Evolutionary conservation across 2,329 filamentous ascomycete genomes (phyloP), one percentile per base, ranked within the genome.

Genomic region (Monosporascus sp.): DNA sequence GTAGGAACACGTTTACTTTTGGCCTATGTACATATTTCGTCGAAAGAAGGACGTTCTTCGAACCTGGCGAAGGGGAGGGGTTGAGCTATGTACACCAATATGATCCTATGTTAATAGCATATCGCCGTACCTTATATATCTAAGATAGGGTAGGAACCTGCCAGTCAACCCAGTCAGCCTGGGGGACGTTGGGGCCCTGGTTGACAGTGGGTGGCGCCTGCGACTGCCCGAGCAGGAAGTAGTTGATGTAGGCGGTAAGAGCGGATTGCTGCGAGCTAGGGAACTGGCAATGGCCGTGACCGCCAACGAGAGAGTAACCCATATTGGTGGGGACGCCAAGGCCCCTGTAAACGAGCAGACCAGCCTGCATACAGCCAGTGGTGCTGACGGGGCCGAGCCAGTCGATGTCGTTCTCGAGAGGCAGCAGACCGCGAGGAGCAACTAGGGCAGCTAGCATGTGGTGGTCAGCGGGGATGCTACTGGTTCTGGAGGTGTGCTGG

Each of bases 381-480:
- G 78, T 82, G 51, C 76, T 75, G 53, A 79, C 76, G 48, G 77
- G 78, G 38, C 80, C 79, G 50, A 83, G 73, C 80, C 80, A 84
- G 68, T 82, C 79, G 57, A 76, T 76, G 59, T 81, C 76, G 62
- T 83, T 84, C 70, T 83, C 80, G 46, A 80, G 76, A 31, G 78
- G 74, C 48, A 78, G 70, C 45, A 83, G 70, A 5, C 80, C 79
- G 38, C 80, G 73, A 31, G 80, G 81, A 2, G 79, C 79, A 39
- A 81, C 72, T 55, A 84, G 69, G 27, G 75, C 80, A 11, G 80
- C 80, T 18, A 83, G 71, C 64, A 80, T 68, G 68, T 84, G 81
- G 68, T 84, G 81, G 64, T 83, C 81, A 57, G 76, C 75, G 51
- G 81, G 79, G 38, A 82, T 70, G 20, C 66, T 70, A 49, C 62